A percentile compares a stretch with the other conserved stretches of the same genome.
phyloP scores from a whole-genome alignment of 1,284 basidiomycete species.

The Cryptococcus jaspeensis region DNA sequence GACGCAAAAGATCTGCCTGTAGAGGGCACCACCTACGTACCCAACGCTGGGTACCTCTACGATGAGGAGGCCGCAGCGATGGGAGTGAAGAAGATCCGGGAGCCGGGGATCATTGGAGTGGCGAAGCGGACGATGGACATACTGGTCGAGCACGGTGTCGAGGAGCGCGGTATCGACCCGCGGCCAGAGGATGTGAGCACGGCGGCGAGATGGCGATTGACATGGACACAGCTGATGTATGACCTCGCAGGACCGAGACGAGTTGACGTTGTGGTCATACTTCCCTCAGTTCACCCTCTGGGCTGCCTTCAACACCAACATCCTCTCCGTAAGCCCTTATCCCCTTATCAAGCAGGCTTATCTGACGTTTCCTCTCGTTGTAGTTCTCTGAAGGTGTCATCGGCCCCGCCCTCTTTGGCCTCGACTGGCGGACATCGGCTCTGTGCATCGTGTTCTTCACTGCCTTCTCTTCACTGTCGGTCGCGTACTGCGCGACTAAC shows the following conservation, averaged over 20 bases:
- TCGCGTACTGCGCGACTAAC: conserved; percentile 62
- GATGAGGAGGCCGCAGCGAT: conserved; percentile 10
- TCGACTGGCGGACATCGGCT: conserved; percentile 34
- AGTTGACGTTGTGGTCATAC: conserved; percentile 35
- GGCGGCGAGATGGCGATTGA: background rate
- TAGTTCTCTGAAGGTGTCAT: conserved; percentile 47
- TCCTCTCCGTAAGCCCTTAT: conserved; percentile 37
- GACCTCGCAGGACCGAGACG: conserved; percentile 31
- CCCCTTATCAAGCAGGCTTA: background rate
- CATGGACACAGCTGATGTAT: background rate
- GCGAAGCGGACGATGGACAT: conserved; percentile 28
- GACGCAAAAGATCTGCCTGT: too few relatives aligned
- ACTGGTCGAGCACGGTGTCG: conserved; percentile 45
- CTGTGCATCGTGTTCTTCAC: conserved; percentile 40
- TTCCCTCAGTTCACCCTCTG: conserved; percentile 45
- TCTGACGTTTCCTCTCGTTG: background rate
- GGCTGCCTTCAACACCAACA: conserved; percentile 49
- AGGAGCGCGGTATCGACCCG: conserved; percentile 47
- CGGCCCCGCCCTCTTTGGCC: conserved; percentile 40
- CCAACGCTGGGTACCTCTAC: background rate
- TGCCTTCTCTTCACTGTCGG: conserved; percentile 31
- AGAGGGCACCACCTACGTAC: too few relatives aligned
- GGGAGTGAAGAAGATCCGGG: conserved; percentile 5
- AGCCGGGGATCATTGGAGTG: conserved; percentile 5
- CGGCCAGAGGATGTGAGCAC: conserved; percentile 40